Base-by-base conservation (phyloP, 2,329 filamentous ascomycete genomes). In the Orbilia oligospora region DNA sequence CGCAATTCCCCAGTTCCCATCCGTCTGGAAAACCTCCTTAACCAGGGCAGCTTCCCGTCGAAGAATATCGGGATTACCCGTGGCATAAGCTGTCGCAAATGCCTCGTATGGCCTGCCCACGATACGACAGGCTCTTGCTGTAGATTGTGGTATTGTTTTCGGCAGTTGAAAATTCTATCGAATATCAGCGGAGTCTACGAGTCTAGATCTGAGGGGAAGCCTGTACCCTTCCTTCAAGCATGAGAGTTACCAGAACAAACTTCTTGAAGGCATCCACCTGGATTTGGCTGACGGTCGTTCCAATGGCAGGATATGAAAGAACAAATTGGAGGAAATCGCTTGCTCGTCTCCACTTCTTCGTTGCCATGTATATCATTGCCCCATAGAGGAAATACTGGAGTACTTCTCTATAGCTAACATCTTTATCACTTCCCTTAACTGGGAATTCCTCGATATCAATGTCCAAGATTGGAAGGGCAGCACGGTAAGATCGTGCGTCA, bases 251-350 rank as follows among this genome's bases (percentile, higher is more conserved):
- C 16, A 99, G 86, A 8, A 97, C 83, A 92, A 93, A 97, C 84
- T 95, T 97, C 85, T 95, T 97, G 86, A 97, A 95, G 5, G 93
- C 93, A 81, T 97, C 93, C 3, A 92, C 87, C 46, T 82, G 81
- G 58, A 81, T 81, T 49, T 77, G 67, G 16, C 80, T 81, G 56
- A 80, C 80, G n/a, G 56, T n/a, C n/a, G 18, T 41, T 3, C 76
- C 71, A 48, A 64, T 80, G 49, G 80, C 81, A 64, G 81, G 81
- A 44, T 80, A 81, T 10, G 80, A 80, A 5, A 81, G 58, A 51
- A 83, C 81, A 70, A 82, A 81, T 49, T 78, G 80, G 46, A 83
- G 71, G 49, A 82, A 81, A 55, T 83, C 80, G 55, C 81, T 76
- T 5, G 82, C 82, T 58, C 81, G 73, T 38, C 81, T 80, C 82